A percentile compares a stretch with the other conserved stretches of the same genome.
These are phyloP conservation scores for Chrysoporthe cubensis DNA, from an alignment of 2,329 filamentous ascomycete species.

Conservation along the genomic window DNA sequence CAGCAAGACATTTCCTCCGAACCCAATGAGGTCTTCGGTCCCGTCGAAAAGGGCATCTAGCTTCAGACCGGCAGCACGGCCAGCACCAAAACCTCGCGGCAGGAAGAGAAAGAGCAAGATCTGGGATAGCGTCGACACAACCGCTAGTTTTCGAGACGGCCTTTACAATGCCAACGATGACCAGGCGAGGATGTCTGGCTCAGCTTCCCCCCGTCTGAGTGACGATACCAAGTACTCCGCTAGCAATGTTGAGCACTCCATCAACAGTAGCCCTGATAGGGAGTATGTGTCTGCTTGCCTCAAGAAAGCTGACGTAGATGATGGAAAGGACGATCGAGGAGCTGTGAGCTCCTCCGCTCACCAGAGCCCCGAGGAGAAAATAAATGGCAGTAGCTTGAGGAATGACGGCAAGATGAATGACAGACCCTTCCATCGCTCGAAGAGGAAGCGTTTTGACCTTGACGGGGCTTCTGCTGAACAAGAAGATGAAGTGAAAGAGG, in stretches of 20 bases:
- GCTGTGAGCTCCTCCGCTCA: not conserved
- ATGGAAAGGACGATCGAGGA: not conserved
- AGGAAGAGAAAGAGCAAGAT: not conserved
- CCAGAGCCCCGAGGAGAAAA: not conserved
- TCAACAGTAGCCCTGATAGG: not conserved
- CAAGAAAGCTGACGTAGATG: not conserved
- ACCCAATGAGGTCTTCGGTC: not conserved
- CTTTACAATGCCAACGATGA: not conserved
- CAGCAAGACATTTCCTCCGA: not conserved
- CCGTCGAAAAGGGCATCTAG: not conserved
- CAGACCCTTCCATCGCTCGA: not conserved
- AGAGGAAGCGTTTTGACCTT: not conserved
- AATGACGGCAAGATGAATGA: not conserved
- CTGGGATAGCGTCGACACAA: not conserved
- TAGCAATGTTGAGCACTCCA: not conserved
- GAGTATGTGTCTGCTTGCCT: not conserved
- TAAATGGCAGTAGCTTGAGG: not conserved
- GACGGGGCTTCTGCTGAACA: not conserved
- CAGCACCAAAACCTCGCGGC: not conserved
- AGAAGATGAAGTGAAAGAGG: not conserved
- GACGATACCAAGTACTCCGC: not conserved
- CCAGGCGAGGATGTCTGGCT: not conserved
- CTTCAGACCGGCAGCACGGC: not conserved
- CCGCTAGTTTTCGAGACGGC: not conserved
- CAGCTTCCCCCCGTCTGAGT: not conserved